Evolutionary conservation across 345 rosid species (phyloP), one percentile per base, ranked within the genome.

Genomic region (Boechera retrofracta): DNA sequence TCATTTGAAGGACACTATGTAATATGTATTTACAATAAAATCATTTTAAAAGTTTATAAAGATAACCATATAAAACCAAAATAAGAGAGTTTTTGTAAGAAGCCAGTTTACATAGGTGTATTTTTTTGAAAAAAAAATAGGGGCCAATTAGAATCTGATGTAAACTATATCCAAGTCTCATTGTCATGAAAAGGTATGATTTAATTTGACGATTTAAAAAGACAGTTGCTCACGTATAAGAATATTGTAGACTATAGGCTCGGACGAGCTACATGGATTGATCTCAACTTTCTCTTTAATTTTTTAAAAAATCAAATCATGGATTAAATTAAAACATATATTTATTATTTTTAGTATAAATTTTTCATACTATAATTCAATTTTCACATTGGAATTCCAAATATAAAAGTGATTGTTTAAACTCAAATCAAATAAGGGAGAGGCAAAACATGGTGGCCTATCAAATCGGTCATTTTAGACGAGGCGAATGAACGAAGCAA

Each of bases 381-480:
- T 42, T 39, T 39, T 74, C 15, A 28, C 10, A 26, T 67, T 51
- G 42, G 61, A n/a, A 48, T 67, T 35, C 18, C 41, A 15, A 48
- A 68, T 5, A 59, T 56, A 32, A 16, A 58, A 39, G 5, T 45
- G 11, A 60, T 3, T 38, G 12, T 48, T 29, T 55, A 57, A 61
- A 36, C 24, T 58, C 32, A 58, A 75, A 67, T 75, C 54, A 58
- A 49, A 75, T 49, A 35, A 39, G 47, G 61, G n/a, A 31, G 64
- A 62, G 51, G 66, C 71, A 76, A 42, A 77, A 69, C 70, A 69
- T 42, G 28, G 75, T 77, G 80, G 24, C 65, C 80, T 61, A 62
- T 77, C 71, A 70, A 77, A 70, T 77, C 75, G 58, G 33, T 62
- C 52, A 70, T 54, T 49, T 70, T 41, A 55, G 71, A 62, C 32